phyloP scores from a whole-genome alignment of 2,329 filamentous ascomycete species.

The Arachnopeziza araneosa region DNA sequence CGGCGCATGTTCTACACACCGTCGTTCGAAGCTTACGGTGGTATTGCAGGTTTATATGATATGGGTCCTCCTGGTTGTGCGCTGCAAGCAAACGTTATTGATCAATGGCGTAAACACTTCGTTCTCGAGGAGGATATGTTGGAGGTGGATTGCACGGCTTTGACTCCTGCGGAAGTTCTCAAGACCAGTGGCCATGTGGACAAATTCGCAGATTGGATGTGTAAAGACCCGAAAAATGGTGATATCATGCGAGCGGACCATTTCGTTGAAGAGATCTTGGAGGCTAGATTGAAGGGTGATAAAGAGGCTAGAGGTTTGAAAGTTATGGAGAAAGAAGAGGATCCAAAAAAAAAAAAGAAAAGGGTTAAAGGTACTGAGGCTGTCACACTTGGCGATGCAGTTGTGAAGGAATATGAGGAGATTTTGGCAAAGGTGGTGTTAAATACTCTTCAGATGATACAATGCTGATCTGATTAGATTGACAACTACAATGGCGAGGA shows the following conservation, averaged over 20 bases:
- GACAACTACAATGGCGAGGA: constrained; percentile 90
- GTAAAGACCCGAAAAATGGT: constrained; percentile 95
- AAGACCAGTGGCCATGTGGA: constrained; percentile 97
- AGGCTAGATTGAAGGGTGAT: constrained; percentile 80
- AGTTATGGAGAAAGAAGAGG: constrained; percentile 69
- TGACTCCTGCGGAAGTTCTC: constrained; percentile 89
- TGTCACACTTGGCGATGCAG: constrained; percentile 79
- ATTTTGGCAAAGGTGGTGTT: constrained; percentile 61
- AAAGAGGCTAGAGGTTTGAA: constrained; percentile 86
- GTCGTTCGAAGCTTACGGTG: constrained; percentile 91
- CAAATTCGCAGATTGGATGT: constrained; percentile 96
- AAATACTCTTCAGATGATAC: neutral
- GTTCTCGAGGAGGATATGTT: constrained; percentile 70
- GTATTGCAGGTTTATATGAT: constrained; percentile 73
- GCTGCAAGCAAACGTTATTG: constrained; percentile 64
- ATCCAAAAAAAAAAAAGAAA: constrained; percentile 76
- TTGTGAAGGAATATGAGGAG: constrained; percentile 87
- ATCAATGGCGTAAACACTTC: constrained; percentile 70
- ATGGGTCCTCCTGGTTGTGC: constrained; percentile 67
- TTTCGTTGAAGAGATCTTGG: constrained; percentile 90
- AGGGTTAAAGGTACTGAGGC: constrained; percentile 73
- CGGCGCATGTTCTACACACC: constrained; percentile 93
- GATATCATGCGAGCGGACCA: constrained; percentile 96
- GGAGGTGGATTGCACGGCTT: constrained; percentile 76
- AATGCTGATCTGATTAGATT: constrained; percentile 46